Base-by-base conservation (phyloP, 768 basidiomycete genomes). In the Omphalotus guepiniiformis region DNA sequence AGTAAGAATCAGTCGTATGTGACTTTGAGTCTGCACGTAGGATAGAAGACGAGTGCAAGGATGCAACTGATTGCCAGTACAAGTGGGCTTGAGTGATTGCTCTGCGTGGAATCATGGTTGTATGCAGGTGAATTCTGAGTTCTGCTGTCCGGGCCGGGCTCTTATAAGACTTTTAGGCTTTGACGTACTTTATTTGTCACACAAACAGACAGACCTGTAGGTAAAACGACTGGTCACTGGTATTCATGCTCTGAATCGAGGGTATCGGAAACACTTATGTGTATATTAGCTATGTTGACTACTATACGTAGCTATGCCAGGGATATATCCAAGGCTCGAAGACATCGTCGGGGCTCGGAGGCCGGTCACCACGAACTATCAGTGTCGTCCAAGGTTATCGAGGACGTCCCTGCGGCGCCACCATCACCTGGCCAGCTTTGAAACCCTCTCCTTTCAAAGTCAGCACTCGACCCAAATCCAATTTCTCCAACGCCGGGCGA, bases 1-100 rank as follows among this genome's bases (percentile, higher is more conserved):
- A 36, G 44, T 46, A 46, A 19, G 44, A 37, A 30, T 46, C 44
- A n/a, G 18, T 46, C 6, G 44, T 46, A 27, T 46, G 44, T 23
- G 9, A 4, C 7, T 32, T 19, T 3, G 22, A 18, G 1, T n/a
- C 34, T 21, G 34, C 32, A 16, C 23, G 22, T 8, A 32, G 32
- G 15, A 22, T 22, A 22, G 29, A 16, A 21, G 28, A 19, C 8
- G 44, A 37, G 21, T 46, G 44, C 6, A 46, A 37, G 6, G 23
- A 27, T 2, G 44, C 44, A 28, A 18, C n/a, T 6, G 42, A 29
- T 2, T 29, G 18, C n/a, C 22, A 21, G 8, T 34, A n/a, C 11
- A 36, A 46, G 35, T 36, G 44, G 2, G 44, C 35, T 18, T 9
- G 11, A 23, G 15, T 11, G n/a, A 36, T 21, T 6, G 29, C 16